Base-by-base conservation (phyloP, 2,329 filamentous ascomycete species). In the Neopestalotiopsis rosae region DNA sequence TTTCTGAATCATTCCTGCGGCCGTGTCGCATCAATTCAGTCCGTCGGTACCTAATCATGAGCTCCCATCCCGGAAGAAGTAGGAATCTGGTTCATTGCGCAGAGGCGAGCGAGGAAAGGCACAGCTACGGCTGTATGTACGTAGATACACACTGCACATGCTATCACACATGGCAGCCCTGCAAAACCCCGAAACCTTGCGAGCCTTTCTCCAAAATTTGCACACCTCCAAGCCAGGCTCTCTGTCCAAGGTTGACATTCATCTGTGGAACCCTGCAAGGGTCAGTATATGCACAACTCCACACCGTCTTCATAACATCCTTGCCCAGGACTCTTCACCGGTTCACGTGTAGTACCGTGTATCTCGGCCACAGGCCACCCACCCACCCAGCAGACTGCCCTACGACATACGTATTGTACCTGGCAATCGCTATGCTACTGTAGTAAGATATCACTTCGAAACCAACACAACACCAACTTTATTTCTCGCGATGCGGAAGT, bases 221-320 rank as follows among this genome's bases (percentile, higher is more conserved):
- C 30, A 30, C 24, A 56, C 24, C 30, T 30, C 57, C 14, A 17
- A 24, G 6, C 30, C 24, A n/a, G 14, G 24, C 24, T 13, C 9
- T 30, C 57, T 24, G 32, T 62, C 45, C 34, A 66, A 58, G 63
- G 61, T 52, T 66, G 49, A 38, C 24, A 57, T 56, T 56, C 42
- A 38, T 56, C 45, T n/a, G 42, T 34, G 49, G 45, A 40, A 58
- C 45, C 32, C n/a, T 56, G 49, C 63, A 13, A 49, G 63, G 63
- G 45, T 66, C 30, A 28, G 13, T 28, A 56, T 49, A 34, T 57
- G 64, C 64, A 66, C 64, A 49, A 49, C 24, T 58, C 42, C 52
- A 66, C 64, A 66, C 64, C 64, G 64, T 66, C 49, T 66, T 66
- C 64, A 40, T 49, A 66, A 49, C 17, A 67, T 61, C 65, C 65